Percentiles rank a stretch among this genome's conserved stretches.
Conservation (phyloP, 2,329 filamentous ascomycete genomes). For the Fusarium xylarioides region DNA sequence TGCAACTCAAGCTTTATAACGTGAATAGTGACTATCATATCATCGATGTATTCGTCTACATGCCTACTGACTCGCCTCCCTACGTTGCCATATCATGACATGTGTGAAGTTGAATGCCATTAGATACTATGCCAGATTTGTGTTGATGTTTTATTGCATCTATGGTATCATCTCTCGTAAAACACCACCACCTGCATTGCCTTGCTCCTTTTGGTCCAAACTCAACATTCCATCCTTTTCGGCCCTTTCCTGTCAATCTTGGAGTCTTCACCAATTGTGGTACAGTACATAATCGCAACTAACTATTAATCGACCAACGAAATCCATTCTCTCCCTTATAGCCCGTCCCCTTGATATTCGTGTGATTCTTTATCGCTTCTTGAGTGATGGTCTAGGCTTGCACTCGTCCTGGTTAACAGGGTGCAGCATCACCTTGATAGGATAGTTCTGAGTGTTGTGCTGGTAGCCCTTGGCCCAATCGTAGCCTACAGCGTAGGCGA, state of each 20-base stretch:
- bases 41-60: not conserved
- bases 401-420: conserved; percentile 72
- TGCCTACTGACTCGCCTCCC: not conserved
- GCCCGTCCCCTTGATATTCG: not conserved
- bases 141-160: conserved; percentile 33
- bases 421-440: conserved; percentile 87
- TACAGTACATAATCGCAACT: conserved; percentile 30
- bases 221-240: conserved; percentile 17
- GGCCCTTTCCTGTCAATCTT: conserved; percentile 21
- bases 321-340: not conserved
- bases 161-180: conserved; percentile 46
- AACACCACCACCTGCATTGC: conserved; percentile 32
- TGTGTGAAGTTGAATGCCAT: not conserved
- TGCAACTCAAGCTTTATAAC: not conserved
- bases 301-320: conserved; percentile 26
- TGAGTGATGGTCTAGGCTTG: conserved; percentile 67
- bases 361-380: conserved; percentile 61
- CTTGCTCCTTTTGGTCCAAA: conserved; percentile 4
- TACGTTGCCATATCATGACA: not conserved
- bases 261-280: not conserved
- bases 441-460: conserved; percentile 77
- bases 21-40: not conserved
- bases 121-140: not conserved
- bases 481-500: conserved; percentile 91
- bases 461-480: conserved; percentile 98